Conservation (phyloP, 257 asterid species). For the Nicotiana benthamiana region DNA sequence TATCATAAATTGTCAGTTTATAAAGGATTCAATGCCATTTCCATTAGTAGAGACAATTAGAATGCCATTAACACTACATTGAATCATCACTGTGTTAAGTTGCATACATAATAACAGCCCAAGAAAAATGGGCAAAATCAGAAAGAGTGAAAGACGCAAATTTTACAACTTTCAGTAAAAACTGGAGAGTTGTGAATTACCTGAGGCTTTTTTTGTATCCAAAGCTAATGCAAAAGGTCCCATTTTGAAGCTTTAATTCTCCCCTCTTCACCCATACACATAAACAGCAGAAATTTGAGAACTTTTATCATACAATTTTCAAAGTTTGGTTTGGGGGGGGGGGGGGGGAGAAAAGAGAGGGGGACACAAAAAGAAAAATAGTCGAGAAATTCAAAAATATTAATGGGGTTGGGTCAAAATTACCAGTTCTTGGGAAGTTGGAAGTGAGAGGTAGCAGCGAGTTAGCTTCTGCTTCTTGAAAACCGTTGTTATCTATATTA, state of each 20-base stretch:
- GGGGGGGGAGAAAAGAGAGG: too few relatives aligned
- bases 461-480: not conserved
- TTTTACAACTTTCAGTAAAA: not conserved
- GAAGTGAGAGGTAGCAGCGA: not conserved
- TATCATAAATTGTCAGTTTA: not conserved
- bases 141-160: not conserved
- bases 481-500: not conserved
- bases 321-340: not conserved
- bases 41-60: not conserved
- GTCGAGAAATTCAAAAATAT: not conserved
- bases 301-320: not conserved
- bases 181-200: not conserved
- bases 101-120: not conserved
- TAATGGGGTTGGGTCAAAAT: not conserved
- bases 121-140: not conserved
- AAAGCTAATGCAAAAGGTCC: conserved; percentile 59
- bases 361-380: too few relatives aligned
- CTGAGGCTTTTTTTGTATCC: conserved; percentile 38
- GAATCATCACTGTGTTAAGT: not conserved
- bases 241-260: conserved; percentile 25
- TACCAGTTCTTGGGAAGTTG: not conserved
- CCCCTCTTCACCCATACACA: not conserved
- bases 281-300: not conserved
- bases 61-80: not conserved
- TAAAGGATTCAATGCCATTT: not conserved